Conservation (phyloP, 2,329 filamentous ascomycete genomes). For the Venturia pyrina region DNA sequence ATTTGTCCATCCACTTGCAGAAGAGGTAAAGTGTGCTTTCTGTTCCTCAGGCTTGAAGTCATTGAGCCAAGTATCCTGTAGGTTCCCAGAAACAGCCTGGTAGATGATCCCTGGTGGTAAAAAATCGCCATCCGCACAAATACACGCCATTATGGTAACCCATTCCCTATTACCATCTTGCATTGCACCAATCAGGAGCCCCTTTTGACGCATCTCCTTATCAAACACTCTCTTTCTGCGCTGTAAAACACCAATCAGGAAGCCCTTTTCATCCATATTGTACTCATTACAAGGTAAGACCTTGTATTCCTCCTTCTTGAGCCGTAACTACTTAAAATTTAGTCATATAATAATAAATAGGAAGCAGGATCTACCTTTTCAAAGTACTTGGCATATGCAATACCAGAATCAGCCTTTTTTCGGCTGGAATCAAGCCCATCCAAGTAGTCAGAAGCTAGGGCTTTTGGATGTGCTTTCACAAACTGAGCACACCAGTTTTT, state of each 20-base stretch:
- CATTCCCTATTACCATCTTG: not conserved
- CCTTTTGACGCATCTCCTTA: not conserved
- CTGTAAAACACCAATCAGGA: not conserved
- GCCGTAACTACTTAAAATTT: too few relatives aligned
- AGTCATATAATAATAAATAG: too few relatives aligned
- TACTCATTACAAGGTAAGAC: not conserved
- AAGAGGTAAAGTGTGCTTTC: not conserved
- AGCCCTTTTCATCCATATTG: too few relatives aligned
- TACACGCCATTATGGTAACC: not conserved
- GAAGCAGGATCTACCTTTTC: too few relatives aligned
- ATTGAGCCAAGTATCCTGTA: not conserved
- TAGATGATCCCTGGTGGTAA: not conserved
- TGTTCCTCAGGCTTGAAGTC: too few relatives aligned
- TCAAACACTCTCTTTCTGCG: not conserved
- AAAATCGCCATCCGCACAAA: not conserved
- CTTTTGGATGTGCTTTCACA: too few relatives aligned
- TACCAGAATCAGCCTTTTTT: too few relatives aligned
- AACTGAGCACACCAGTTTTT: too few relatives aligned
- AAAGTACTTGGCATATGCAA: too few relatives aligned
- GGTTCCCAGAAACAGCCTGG: not conserved
- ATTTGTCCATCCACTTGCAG: not conserved
- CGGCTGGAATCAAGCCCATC: too few relatives aligned
- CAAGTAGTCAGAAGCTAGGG: too few relatives aligned
- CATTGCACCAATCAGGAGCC: not conserved
- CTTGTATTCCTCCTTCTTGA: not conserved